Evolutionary conservation across 2,329 filamentous ascomycete genomes (phyloP).

Genomic region (Sclerotinia nivalis): DNA sequence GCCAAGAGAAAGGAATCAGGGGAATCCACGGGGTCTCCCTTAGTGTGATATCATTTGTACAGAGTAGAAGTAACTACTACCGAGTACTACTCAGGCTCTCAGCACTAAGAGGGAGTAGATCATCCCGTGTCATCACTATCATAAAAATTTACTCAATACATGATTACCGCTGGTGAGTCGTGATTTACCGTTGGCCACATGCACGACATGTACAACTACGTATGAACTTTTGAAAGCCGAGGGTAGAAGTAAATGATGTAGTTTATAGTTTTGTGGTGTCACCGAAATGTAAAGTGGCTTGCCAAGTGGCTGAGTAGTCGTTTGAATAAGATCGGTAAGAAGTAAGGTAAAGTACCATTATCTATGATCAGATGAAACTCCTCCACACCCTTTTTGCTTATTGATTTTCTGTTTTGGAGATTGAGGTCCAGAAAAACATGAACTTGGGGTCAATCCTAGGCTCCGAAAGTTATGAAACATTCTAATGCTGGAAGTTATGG

Average conservation of each 20-base stretch:
- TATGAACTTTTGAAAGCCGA: background rate
- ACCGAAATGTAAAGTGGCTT: background rate
- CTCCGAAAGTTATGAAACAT: background rate
- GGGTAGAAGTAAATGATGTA: background rate
- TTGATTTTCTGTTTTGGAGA: background rate
- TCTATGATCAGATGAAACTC: background rate
- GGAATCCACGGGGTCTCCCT: background rate
- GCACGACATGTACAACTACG: background rate
- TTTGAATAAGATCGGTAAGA: background rate
- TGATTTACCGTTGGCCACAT: background rate
- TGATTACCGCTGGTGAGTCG: no score
- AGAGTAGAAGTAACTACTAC: background rate
- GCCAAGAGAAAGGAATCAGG: background rate
- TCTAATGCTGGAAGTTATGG: background rate
- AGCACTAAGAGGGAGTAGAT: no score
- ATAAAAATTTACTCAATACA: no score
- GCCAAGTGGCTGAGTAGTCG: background rate
- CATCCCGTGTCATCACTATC: no score
- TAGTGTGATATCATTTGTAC: constrained; percentile 5
- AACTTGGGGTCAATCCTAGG: background rate
- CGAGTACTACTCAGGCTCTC: no score
- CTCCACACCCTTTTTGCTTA: background rate
- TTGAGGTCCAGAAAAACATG: background rate
- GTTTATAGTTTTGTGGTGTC: background rate
- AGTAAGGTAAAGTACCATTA: background rate